These are phyloP conservation scores for Blastosporella zonata DNA, from an alignment of 1,284 basidiomycete species.

Conservation along the genomic window DNA sequence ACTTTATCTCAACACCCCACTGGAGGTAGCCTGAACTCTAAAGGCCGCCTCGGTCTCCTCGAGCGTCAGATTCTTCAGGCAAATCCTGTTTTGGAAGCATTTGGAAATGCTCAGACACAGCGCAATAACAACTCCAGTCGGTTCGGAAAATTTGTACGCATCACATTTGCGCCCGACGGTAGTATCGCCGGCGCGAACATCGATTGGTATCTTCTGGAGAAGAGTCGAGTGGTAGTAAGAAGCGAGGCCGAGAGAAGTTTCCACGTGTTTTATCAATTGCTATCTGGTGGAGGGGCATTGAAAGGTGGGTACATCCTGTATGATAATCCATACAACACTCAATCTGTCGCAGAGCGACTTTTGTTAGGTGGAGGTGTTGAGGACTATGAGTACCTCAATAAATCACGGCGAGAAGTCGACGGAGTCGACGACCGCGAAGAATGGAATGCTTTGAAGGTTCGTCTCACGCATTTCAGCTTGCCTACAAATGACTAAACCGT, in stretches of 20 bases:
- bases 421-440: slow-evolving; percentile 93
- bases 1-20: slow-evolving; percentile 39
- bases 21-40: slow-evolving; percentile 48
- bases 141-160: slow-evolving; percentile 97
- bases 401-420: slow-evolving; percentile 87
- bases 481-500: slow-evolving; percentile 1
- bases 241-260: slow-evolving; percentile 90
- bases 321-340: background rate
- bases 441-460: slow-evolving; percentile 78
- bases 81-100: slow-evolving; percentile 97
- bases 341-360: slow-evolving; percentile 55
- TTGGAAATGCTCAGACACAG: slow-evolving; percentile 98
- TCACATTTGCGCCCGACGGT: slow-evolving; percentile 91
- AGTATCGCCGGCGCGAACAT: slow-evolving; percentile 98
- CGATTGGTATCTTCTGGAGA: slow-evolving; percentile 99
- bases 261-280: slow-evolving; percentile 95
- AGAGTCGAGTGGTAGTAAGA: slow-evolving; percentile 91
- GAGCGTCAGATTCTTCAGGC: slow-evolving; percentile 98
- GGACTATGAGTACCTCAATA: slow-evolving; percentile 90
- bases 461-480: slow-evolving; percentile 10
- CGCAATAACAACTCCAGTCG: slow-evolving; percentile 99
- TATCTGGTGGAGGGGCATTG: slow-evolving; percentile 63
- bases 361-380: slow-evolving; percentile 76
- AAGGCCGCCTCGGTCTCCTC: slow-evolving; percentile 79
- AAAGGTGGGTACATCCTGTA: slow-evolving; percentile 47